phyloP scores from a whole-genome alignment of 441 rosid species.

The Croton laevigatus region DNA sequence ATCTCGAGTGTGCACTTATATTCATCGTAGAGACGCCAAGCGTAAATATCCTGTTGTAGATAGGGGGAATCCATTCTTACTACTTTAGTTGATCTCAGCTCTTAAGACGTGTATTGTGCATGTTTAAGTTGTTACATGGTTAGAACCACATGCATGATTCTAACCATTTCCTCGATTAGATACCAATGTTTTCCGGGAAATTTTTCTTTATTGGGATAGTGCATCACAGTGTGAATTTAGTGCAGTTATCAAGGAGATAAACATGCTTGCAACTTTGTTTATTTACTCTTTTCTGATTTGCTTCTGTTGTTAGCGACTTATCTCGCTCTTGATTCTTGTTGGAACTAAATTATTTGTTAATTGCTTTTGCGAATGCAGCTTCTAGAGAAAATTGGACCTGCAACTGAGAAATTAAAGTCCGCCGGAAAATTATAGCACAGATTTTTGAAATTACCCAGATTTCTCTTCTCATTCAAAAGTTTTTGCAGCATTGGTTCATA shows the following conservation, averaged over 20 bases:
- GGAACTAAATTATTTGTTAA: background rate
- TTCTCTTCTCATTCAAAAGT: background rate
- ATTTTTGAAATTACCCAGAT: constrained; percentile 38
- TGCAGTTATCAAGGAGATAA: too few species aligned
- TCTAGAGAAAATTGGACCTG: constrained; percentile 66
- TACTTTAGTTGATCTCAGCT: background rate
- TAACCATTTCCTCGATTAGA: background rate
- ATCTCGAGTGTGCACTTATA: background rate
- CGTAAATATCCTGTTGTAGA: too few species aligned
- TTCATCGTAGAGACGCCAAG: background rate
- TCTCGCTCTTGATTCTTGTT: constrained; percentile 3
- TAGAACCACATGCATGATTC: background rate
- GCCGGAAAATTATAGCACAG: constrained; percentile 71
- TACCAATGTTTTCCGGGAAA: too few species aligned
- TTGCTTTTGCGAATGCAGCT: constrained; percentile 51
- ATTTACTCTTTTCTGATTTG: too few species aligned
- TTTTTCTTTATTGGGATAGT: too few species aligned
- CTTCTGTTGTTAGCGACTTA: too few species aligned
- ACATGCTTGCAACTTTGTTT: too few species aligned
- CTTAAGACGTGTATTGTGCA: background rate
- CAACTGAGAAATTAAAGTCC: constrained; percentile 68
- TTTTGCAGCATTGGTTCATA: constrained; percentile 2
- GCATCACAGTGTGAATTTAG: too few species aligned
- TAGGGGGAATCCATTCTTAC: too few species aligned
- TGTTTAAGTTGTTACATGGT: background rate